Evolutionary conservation across 139 green algal species (phyloP).

Genomic region (Chlorella sorokiniana): DNA sequence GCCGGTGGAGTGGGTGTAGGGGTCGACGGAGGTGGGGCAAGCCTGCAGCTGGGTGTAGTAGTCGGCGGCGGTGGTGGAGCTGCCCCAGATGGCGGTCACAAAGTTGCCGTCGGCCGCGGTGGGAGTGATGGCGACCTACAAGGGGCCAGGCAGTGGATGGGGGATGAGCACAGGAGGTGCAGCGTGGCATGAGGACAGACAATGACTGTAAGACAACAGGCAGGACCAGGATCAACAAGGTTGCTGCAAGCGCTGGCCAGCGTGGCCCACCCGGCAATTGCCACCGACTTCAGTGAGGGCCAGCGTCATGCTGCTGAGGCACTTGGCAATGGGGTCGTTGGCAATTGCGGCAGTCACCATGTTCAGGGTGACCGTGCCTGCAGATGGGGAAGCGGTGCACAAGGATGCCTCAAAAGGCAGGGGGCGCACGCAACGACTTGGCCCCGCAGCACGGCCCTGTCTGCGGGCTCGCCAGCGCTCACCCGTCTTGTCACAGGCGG

Average conservation of each 20-base stretch:
- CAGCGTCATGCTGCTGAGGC: conserved; percentile 1
- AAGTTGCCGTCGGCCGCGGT: background rate
- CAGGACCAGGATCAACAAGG: background rate
- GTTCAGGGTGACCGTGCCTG: conserved; percentile 3
- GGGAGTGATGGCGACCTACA: background rate
- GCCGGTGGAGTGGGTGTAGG: background rate
- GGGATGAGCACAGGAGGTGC: background rate
- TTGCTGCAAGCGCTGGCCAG: background rate
- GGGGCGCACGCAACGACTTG: too few species aligned
- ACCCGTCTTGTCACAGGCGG: background rate
- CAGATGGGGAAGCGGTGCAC: background rate
- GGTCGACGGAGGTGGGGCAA: background rate
- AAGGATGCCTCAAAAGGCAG: background rate
- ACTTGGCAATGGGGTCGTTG: conserved; percentile 6
- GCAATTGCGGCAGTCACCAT: background rate
- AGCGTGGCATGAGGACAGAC: background rate
- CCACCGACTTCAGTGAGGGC: background rate
- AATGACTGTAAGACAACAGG: background rate
- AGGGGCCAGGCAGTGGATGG: background rate
- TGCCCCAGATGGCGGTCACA: background rate
- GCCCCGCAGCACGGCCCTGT: too few species aligned
- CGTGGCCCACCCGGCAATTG: background rate
- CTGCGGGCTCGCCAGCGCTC: background rate
- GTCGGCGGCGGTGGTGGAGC: background rate
- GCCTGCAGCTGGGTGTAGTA: background rate